A percentile compares a stretch with the other conserved stretches of the same genome.
Evolutionary conservation across 441 rosid genomes (phyloP).

Genomic region (Pelargonium fulgidum): DNA sequence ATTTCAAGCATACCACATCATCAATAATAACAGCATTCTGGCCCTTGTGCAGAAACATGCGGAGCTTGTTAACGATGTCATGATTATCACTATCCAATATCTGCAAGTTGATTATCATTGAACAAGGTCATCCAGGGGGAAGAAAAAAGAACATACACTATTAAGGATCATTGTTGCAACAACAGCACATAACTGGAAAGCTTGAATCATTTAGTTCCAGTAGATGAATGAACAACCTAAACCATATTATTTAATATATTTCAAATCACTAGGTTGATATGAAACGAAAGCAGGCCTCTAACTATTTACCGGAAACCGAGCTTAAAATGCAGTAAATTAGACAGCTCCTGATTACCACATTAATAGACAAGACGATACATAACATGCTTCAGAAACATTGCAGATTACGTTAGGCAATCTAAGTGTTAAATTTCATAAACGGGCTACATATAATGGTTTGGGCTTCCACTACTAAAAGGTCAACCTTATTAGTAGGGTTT

Average conservation of each 20-base stretch:
- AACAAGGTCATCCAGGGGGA: constrained; percentile 10
- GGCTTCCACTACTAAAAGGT: too few relatives aligned
- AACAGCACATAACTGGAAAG: constrained; percentile 5
- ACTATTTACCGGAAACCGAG: neutral
- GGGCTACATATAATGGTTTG: too few relatives aligned
- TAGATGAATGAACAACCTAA: constrained; percentile 19
- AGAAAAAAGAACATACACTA: neutral
- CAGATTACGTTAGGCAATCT: neutral
- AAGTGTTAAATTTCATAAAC: too few relatives aligned
- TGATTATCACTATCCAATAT: constrained; percentile 15
- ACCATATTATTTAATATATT: neutral
- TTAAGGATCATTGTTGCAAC: neutral
- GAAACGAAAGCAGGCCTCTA: neutral
- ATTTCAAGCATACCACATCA: constrained; percentile 34
- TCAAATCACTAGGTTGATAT: neutral
- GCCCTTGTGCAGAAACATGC: constrained; percentile 29
- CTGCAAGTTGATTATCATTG: constrained; percentile 7
- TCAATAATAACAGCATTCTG: constrained; percentile 41
- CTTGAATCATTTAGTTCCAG: constrained; percentile 3
- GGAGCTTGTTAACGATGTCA: constrained; percentile 31
- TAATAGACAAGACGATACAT: neutral
- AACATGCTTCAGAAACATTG: neutral
- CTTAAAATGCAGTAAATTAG: neutral
- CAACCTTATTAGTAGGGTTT: too few relatives aligned
- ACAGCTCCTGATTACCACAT: neutral